Conservation (phyloP, 176 grass and related monocot species). For the Aechmea fasciata region DNA sequence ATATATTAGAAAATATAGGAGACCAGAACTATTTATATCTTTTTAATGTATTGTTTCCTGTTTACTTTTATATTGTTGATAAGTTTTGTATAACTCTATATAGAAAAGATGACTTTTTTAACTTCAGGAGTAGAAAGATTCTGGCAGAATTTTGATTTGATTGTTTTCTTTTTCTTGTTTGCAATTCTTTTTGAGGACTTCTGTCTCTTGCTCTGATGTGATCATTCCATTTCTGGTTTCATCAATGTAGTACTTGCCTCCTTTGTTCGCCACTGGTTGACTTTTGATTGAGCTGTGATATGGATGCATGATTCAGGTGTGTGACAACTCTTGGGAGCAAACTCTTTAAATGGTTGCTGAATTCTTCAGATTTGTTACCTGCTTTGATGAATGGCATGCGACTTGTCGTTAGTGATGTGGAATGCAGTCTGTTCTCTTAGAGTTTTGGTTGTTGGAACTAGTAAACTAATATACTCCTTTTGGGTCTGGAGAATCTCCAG, state of each 20-base stretch:
- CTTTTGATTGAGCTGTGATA: conserved; percentile 56
- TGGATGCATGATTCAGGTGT: conserved; percentile 78
- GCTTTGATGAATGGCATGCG: conserved; percentile 77
- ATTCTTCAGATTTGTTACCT: conserved; percentile 64
- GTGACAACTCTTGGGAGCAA: conserved; percentile 69
- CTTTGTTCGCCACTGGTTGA: conserved; percentile 37
- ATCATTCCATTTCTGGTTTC: not conserved
- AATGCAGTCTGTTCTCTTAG: conserved; percentile 35
- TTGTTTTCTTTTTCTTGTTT: too few relatives aligned
- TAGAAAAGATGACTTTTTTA: too few relatives aligned
- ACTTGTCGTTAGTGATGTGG: conserved; percentile 47
- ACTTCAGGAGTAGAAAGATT: too few relatives aligned
- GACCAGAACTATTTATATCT: too few relatives aligned
- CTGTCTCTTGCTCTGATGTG: too few relatives aligned
- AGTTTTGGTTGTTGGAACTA: conserved; percentile 35
- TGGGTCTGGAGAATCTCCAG: not conserved
- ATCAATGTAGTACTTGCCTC: conserved; percentile 17
- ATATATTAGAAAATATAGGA: too few relatives aligned
- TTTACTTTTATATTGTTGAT: too few relatives aligned
- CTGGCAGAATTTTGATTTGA: too few relatives aligned
- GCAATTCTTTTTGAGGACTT: too few relatives aligned
- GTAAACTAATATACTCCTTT: conserved; percentile 32
- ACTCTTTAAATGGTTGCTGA: conserved; percentile 81
- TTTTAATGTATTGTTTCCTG: too few relatives aligned
- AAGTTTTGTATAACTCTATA: too few relatives aligned